Conservation (phyloP, 2,329 filamentous ascomycete species). For the Bimuria novae-zelandiae region DNA sequence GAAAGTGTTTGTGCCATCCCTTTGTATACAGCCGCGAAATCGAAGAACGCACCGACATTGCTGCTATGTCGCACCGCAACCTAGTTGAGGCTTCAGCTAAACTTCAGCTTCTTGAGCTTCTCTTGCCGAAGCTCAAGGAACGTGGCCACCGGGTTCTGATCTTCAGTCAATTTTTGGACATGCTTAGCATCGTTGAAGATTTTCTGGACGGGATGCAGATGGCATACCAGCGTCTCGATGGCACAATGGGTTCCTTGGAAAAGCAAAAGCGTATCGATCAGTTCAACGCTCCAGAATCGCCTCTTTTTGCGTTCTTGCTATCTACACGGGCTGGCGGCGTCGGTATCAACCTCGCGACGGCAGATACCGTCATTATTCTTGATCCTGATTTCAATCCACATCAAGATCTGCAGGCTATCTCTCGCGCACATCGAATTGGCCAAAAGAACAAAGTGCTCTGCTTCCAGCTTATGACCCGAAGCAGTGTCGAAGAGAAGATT, state of each 20-base stretch:
- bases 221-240: constrained; percentile 80
- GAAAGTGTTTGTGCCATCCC: constrained; percentile 93
- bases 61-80: constrained; percentile 71
- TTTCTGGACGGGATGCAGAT: constrained; percentile 79
- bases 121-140: constrained; percentile 85
- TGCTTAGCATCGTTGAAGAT: constrained; percentile 88
- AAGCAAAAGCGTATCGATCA: constrained; percentile 95
- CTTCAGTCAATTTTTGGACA: constrained; percentile 92
- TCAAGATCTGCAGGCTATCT: constrained; percentile 94
- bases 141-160: constrained; percentile 89
- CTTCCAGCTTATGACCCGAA: constrained; percentile 90
- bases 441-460: constrained; percentile 96
- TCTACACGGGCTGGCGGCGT: constrained; percentile 95
- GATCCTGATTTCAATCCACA: constrained; percentile 98
- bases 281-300: constrained; percentile 84
- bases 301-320: constrained; percentile 85
- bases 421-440: constrained; percentile 92
- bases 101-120: constrained; percentile 77
- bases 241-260: constrained; percentile 76
- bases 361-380: constrained; percentile 96
- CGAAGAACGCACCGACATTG: constrained; percentile 74
- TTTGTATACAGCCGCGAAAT: constrained; percentile 92
- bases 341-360: constrained; percentile 95
- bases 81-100: constrained; percentile 92
- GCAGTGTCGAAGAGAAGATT: constrained; percentile 91